Conservation (phyloP, 495 filamentous ascomycete species). For the Xylona heveae region DNA sequence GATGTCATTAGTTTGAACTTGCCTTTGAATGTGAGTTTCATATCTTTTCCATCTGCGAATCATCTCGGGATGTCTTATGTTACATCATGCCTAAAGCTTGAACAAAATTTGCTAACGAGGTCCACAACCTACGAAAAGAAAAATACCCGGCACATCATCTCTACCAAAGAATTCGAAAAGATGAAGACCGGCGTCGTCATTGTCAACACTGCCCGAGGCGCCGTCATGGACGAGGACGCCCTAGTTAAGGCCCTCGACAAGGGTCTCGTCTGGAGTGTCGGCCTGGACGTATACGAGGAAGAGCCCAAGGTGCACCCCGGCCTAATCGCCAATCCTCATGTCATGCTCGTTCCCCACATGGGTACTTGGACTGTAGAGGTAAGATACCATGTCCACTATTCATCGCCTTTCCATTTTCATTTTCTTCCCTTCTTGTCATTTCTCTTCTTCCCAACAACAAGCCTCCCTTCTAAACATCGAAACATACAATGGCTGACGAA, state of each 20-base stretch:
- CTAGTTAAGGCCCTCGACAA: constrained; percentile 47
- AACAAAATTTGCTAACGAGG: no score
- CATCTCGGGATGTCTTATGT: no score
- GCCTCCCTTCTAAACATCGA: not conserved
- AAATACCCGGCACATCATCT: constrained; percentile 47
- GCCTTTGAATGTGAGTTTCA: constrained; percentile 29
- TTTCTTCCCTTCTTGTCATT: not conserved
- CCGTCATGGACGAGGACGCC: constrained; percentile 56
- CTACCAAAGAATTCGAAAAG: constrained; percentile 36
- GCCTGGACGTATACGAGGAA: constrained; percentile 68
- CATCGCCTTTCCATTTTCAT: not conserved
- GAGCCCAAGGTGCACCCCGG: constrained; percentile 54
- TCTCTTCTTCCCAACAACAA: not conserved
- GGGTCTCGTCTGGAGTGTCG: constrained; percentile 42
- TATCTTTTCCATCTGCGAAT: no score
- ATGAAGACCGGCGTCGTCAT: constrained; percentile 65
- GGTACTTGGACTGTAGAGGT: constrained; percentile 43
- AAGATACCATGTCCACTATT: not conserved
- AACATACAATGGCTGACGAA: not conserved
- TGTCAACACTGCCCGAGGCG: constrained; percentile 67
- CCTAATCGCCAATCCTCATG: constrained; percentile 42
- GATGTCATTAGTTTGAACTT: constrained; percentile 66
- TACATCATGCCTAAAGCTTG: not conserved
- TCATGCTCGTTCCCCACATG: constrained; percentile 64
- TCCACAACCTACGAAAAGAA: constrained; percentile 4